Conservation (phyloP, 2,329 filamentous ascomycete genomes). For the Botrytis pseudocinerea region DNA sequence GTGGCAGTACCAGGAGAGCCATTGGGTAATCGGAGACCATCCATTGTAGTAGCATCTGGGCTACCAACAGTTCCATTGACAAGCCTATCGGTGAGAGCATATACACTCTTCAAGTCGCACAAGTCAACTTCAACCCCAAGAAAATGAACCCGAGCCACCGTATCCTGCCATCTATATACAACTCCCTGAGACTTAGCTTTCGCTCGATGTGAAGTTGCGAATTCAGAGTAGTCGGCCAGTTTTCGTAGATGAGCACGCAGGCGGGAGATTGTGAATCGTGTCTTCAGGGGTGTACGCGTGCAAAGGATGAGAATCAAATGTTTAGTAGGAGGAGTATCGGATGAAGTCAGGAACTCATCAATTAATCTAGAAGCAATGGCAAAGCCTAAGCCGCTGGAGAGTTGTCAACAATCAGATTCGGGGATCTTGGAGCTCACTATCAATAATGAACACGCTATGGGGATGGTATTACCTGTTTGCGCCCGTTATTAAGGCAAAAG, state of each 20-base stretch:
- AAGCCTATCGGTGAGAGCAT: slow-evolving; percentile 37
- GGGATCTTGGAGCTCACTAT: background rate
- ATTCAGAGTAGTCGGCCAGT: slow-evolving; percentile 45
- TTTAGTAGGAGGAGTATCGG: slow-evolving; percentile 62
- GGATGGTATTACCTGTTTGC: slow-evolving; percentile 72
- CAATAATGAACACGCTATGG: background rate
- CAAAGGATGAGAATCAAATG: slow-evolving; percentile 80
- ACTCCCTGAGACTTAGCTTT: slow-evolving; percentile 58
- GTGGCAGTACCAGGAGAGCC: slow-evolving; percentile 39
- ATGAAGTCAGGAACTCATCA: slow-evolving; percentile 79
- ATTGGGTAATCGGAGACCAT: slow-evolving; percentile 38
- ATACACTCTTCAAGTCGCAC: slow-evolving; percentile 56
- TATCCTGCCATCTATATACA: slow-evolving; percentile 49
- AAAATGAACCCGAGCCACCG: slow-evolving; percentile 56
- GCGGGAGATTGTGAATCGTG: slow-evolving; percentile 65
- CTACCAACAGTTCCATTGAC: slow-evolving; percentile 40
- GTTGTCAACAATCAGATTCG: slow-evolving; percentile 37
- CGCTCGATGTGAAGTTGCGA: slow-evolving; percentile 50
- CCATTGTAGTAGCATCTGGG: slow-evolving; percentile 39
- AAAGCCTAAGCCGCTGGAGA: slow-evolving; percentile 77
- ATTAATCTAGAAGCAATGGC: slow-evolving; percentile 82
- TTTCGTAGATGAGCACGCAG: slow-evolving; percentile 63
- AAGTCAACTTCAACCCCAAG: slow-evolving; percentile 60
- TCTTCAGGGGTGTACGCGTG: slow-evolving; percentile 75
- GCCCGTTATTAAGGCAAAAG: slow-evolving; percentile 75